A percentile compares a stretch with the other conserved stretches of the same genome.
Conservation (phyloP, 2,329 filamentous ascomycete genomes). For the Tolypocladium endophyticum region DNA sequence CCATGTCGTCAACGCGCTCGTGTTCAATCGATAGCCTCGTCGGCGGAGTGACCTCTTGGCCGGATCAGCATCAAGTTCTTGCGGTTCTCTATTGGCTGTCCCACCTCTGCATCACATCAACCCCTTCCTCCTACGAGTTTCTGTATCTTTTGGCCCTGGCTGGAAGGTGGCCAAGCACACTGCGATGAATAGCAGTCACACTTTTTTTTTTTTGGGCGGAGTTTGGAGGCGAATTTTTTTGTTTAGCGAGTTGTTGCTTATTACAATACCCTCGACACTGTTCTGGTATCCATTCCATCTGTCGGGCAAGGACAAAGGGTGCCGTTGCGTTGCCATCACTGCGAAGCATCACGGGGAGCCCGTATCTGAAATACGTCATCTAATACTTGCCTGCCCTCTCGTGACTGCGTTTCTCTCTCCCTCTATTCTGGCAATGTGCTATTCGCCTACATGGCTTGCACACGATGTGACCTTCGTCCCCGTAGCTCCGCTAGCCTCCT, state of each 20-base stretch:
- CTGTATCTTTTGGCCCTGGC: background rate
- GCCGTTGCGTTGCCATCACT: background rate
- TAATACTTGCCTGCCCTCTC: background rate
- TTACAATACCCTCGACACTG: background rate
- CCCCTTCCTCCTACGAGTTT: background rate
- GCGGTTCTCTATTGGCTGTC: background rate
- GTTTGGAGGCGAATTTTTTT: background rate
- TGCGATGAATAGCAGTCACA: background rate
- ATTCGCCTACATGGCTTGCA: background rate
- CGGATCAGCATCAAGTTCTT: background rate
- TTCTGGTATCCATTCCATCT: background rate
- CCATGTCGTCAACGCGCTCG: constrained; percentile 67
- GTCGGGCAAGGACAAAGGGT: background rate
- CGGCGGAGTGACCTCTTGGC: background rate
- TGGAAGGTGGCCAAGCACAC: background rate
- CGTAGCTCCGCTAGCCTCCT: background rate
- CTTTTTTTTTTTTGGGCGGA: background rate
- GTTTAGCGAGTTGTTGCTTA: background rate
- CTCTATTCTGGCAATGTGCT: background rate
- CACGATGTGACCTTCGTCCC: background rate
- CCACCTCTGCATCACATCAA: background rate
- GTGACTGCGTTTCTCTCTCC: background rate
- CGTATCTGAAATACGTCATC: background rate
- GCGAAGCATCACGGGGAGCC: background rate
- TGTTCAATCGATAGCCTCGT: constrained; percentile 39